These are phyloP conservation scores for Gelatoporia subvermispora DNA, from an alignment of 768 basidiomycete species.

Conservation along the genomic window DNA sequence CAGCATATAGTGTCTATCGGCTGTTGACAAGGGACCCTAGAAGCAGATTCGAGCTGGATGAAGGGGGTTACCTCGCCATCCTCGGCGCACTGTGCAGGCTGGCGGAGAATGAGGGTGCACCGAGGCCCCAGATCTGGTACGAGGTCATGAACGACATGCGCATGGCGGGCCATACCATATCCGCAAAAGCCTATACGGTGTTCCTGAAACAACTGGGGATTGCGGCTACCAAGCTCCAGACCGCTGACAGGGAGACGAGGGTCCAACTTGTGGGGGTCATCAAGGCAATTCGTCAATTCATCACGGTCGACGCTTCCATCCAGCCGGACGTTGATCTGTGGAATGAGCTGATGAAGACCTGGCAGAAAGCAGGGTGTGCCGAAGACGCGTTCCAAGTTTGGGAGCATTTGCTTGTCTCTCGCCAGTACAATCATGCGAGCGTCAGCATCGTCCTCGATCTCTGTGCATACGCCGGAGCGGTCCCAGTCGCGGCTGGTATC, in stretches of 20 bases:
- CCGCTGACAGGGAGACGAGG: constrained; percentile 3
- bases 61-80: constrained; percentile 58
- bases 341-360: constrained; percentile 88
- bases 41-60: constrained; percentile 36
- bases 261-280: constrained; percentile 42
- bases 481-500: constrained; percentile 48
- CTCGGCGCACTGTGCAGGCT: constrained; percentile 60
- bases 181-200: constrained; percentile 59
- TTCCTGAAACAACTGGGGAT: constrained; percentile 53
- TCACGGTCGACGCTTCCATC: constrained; percentile 76
- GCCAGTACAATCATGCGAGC: constrained; percentile 53
- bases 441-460: constrained; percentile 85
- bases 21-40: constrained; percentile 24
- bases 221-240: constrained; percentile 30
- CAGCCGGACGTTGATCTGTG: constrained; percentile 65
- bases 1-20: constrained; percentile 62
- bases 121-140: no score
- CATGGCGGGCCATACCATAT: constrained; percentile 50
- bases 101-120: constrained; percentile 33
- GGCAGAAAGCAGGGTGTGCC: constrained; percentile 72
- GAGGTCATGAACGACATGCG: constrained; percentile 81
- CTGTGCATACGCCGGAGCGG: constrained; percentile 59
- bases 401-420: constrained; percentile 64
- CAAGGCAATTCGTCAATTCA: constrained; percentile 64
- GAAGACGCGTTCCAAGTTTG: constrained; percentile 73